These are phyloP conservation scores for Lyophyllum shimeji DNA, from an alignment of 768 basidiomycete species.

Conservation along the genomic window DNA sequence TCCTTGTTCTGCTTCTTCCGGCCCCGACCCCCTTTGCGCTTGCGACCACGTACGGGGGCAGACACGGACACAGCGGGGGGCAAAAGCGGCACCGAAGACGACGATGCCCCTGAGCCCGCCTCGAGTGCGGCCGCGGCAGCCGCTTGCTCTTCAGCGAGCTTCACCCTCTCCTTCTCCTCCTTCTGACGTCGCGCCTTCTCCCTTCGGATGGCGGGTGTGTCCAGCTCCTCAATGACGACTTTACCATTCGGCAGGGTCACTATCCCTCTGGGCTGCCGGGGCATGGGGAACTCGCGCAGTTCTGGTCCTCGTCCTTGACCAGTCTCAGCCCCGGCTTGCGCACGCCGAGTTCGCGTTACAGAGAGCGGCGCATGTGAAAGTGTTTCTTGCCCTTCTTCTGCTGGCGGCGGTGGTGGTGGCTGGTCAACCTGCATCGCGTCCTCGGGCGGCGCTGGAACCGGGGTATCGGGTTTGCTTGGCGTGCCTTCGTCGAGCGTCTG, in stretches of 20 bases:
- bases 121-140: not conserved
- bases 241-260: constrained; percentile 40
- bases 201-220: constrained; percentile 66
- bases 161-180: constrained; percentile 30
- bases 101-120: not conserved
- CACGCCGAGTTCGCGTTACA: not conserved
- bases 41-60: not conserved
- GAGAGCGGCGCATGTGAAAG: constrained; percentile 6
- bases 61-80: not conserved
- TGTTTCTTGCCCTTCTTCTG: not conserved
- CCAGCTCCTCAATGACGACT: constrained; percentile 69
- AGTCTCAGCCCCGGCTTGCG: not conserved
- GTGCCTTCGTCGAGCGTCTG: constrained; percentile 30
- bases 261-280: constrained; percentile 20
- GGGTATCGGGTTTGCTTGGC: constrained; percentile 21
- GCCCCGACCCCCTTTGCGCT: not conserved
- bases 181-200: constrained; percentile 52
- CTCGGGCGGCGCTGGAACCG: not conserved
- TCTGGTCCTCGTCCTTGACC: not conserved
- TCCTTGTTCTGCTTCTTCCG: constrained; percentile 14
- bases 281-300: constrained; percentile 3
- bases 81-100: not conserved
- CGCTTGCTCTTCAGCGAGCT: constrained; percentile 19
- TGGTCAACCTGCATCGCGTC: constrained; percentile 3
- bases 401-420: not conserved